phyloP scores from a whole-genome alignment of 2,329 filamentous ascomycete species.

The Myriosclerotinia curreyana region DNA sequence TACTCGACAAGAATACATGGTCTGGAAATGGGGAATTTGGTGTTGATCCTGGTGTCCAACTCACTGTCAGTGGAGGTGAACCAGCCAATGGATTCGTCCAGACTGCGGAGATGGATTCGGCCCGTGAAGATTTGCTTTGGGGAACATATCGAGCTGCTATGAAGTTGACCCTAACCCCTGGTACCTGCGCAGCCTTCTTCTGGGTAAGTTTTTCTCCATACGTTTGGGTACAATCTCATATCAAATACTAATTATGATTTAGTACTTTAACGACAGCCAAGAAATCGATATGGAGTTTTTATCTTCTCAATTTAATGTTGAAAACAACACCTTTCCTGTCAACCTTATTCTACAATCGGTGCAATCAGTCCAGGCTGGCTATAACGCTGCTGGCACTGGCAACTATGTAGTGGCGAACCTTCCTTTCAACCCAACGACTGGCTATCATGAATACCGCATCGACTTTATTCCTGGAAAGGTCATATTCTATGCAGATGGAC shows the following conservation, averaged over 20 bases:
- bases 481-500: constrained; percentile 66
- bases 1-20: constrained; percentile 45
- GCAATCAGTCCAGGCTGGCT: constrained; percentile 56
- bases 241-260: constrained; percentile 12
- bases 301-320: constrained; percentile 58
- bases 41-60: constrained; percentile 51
- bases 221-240: neutral
- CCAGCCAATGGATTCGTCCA: constrained; percentile 52
- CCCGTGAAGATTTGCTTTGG: constrained; percentile 60
- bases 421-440: constrained; percentile 61
- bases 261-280: constrained; percentile 76
- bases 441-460: constrained; percentile 76
- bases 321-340: constrained; percentile 54
- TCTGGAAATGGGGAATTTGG: constrained; percentile 46
- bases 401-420: constrained; percentile 58
- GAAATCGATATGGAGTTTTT: constrained; percentile 82
- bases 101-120: constrained; percentile 62
- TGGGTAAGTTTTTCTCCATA: constrained; percentile 53
- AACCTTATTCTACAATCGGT: constrained; percentile 75
- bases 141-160: constrained; percentile 65
- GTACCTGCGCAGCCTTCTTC: constrained; percentile 75
- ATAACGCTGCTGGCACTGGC: constrained; percentile 58
- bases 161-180: constrained; percentile 49
- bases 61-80: constrained; percentile 51
- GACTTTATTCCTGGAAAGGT: constrained; percentile 65